These are phyloP conservation scores for Fusarium anthophilum DNA, from an alignment of 2,329 filamentous ascomycete species.

Conservation along the genomic window DNA sequence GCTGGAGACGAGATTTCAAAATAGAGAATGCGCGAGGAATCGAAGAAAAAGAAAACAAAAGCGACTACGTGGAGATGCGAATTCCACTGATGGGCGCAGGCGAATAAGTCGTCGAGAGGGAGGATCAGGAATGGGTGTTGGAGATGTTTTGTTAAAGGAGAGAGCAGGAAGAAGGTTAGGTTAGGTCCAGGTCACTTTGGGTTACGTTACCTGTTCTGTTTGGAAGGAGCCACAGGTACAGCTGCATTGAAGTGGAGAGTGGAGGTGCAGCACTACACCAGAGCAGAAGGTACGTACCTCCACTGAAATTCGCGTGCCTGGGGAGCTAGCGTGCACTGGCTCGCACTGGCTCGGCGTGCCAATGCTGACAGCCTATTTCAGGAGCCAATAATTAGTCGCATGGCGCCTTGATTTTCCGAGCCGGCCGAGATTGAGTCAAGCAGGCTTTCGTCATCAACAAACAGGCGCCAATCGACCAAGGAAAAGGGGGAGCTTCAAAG, in stretches of 20 bases:
- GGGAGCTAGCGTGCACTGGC: conserved; percentile 13
- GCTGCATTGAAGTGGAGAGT: conserved; percentile 4
- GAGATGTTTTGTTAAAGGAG: conserved; percentile 42
- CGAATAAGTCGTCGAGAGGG: conserved; percentile 38
- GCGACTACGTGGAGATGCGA: conserved; percentile 29
- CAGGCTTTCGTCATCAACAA: conserved; percentile 22
- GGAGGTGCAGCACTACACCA: conserved; percentile 9
- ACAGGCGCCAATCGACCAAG: conserved; percentile 6
- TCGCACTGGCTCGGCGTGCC: background rate
- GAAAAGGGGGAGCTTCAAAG: conserved; percentile 27
- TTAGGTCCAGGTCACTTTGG: conserved; percentile 40
- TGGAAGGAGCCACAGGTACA: conserved; percentile 17
- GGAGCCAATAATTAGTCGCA: conserved; percentile 4
- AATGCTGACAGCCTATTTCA: conserved; percentile 28
- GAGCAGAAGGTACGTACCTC: conserved; percentile 24
- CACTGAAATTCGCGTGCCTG: conserved; percentile 4
- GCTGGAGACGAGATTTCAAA: conserved; percentile 34
- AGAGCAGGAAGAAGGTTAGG: conserved; percentile 25
- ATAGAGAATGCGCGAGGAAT: conserved; percentile 34
- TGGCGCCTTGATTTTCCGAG: conserved; percentile 28
- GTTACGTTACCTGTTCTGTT: conserved; percentile 50
- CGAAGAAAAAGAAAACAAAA: conserved; percentile 25
- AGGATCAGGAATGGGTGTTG: conserved; percentile 32
- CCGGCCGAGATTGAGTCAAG: conserved; percentile 31
- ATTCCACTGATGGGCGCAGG: conserved; percentile 42